Conservation (phyloP, 2,329 filamentous ascomycete species). For the Calycina herbarum region DNA sequence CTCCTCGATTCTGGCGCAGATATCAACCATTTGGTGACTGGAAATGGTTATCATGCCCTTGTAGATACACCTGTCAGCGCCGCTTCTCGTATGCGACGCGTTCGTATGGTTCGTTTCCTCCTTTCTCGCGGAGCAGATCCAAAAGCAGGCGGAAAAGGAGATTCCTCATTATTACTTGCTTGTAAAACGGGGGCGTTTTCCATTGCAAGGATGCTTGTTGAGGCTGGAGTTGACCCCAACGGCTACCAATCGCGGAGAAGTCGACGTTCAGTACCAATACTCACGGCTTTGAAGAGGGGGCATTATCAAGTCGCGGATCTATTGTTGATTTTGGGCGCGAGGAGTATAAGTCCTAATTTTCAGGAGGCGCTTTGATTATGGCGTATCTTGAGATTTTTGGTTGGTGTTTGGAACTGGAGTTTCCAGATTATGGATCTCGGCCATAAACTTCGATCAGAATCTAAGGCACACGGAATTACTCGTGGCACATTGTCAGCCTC, state of each 20-base stretch:
- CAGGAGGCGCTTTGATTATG: neutral
- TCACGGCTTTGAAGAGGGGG: slow-evolving; percentile 6
- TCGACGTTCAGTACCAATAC: neutral
- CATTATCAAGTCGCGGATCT: neutral
- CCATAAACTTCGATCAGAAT: too few relatives aligned
- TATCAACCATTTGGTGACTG: neutral
- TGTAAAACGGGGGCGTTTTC: slow-evolving; percentile 5
- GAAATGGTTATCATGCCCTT: neutral
- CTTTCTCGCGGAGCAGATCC: neutral
- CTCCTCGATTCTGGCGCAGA: neutral
- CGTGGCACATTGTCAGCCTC: too few relatives aligned
- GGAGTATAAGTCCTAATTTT: neutral
- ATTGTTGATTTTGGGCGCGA: slow-evolving; percentile 1
- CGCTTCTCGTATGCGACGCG: neutral
- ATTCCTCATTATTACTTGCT: slow-evolving; percentile 1
- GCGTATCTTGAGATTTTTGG: neutral
- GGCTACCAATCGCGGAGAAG: neutral
- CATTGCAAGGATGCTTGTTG: slow-evolving; percentile 6
- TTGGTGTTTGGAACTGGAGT: neutral
- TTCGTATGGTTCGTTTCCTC: neutral
- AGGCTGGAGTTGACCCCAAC: slow-evolving; percentile 3
- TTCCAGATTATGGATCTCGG: neutral
- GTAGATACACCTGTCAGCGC: slow-evolving; percentile 2
- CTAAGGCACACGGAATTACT: too few relatives aligned
- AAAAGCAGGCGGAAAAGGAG: slow-evolving; percentile 5